phyloP scores from a whole-genome alignment of 257 asterid species.

The Linaria vulgaris region DNA sequence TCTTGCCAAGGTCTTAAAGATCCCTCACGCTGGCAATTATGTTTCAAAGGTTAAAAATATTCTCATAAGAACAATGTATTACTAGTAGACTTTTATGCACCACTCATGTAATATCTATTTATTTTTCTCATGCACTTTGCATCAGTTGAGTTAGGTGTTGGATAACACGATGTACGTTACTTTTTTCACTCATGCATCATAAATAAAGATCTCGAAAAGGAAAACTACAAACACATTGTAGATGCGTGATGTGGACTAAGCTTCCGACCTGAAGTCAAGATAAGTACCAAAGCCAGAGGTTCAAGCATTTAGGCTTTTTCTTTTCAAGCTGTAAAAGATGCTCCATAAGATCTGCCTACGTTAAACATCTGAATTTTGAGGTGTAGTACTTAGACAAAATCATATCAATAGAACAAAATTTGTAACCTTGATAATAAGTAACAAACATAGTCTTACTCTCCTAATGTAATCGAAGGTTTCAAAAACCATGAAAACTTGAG shows the following conservation, averaged over 20 bases:
- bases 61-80: too few species aligned
- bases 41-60: too few species aligned
- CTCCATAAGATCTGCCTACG: slow-evolving; percentile 30
- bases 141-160: too few species aligned
- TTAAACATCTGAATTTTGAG: not conserved
- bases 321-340: slow-evolving; percentile 17
- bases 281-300: slow-evolving; percentile 49
- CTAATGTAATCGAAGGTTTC: not conserved
- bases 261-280: slow-evolving; percentile 44
- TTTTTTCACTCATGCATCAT: too few species aligned
- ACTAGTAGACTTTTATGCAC: too few species aligned
- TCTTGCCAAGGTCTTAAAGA: too few species aligned
- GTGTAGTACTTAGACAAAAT: slow-evolving; percentile 1
- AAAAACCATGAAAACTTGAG: too few species aligned
- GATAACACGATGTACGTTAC: too few species aligned
- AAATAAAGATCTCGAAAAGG: not conserved
- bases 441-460: not conserved
- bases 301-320: slow-evolving; percentile 35
- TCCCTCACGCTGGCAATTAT: too few species aligned
- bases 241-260: slow-evolving; percentile 3
- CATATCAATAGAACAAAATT: not conserved
- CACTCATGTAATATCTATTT: too few species aligned
- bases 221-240: not conserved
- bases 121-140: too few species aligned
- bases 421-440: not conserved